Base-by-base conservation (phyloP, 805 yeast genomes). In the Metschnikowia vanudenii region DNA sequence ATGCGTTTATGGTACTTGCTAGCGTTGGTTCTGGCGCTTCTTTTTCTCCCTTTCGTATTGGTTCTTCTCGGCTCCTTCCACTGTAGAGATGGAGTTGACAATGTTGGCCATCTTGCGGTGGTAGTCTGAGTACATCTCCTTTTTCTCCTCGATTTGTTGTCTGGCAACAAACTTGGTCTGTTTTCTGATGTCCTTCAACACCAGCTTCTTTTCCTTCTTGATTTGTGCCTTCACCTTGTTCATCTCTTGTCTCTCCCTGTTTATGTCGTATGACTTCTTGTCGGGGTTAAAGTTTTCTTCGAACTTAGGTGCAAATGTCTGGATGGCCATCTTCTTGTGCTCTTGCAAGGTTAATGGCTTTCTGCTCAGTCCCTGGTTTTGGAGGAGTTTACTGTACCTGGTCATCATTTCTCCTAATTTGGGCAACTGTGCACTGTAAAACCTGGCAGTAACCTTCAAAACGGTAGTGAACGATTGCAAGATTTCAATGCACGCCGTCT, bases 251-350 rank as follows among this genome's bases (percentile, higher is more conserved):
- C 94, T 78, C 50, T 85, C 82, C 56, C 82, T 76, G 63, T 91
- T 86, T 43, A 85, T 79, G 64, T 92, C 97, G 65, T 89, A 86
- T 8, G 95, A 87, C 71, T 88, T 91, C 80, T 83, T 88, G 62
- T 89, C 97, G 46, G 97, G 96, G 70, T 91, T 92, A 79, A 84
- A 94, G 74, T 90, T 89, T 60, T 89, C 98, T 69, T 92, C 97
- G 64, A 85, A 94, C 68, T 87, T 84, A 54, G 99, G 99, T 31
- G 90, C 85, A 59, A 78, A 79, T 2, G 96, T 79, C 34, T 90
- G 84, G 60, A 94, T 86, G 3, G 96, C 86, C 46, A 94, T 62
- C 19, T 96, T 89, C 60, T 79, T 81, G 71, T 91, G 97, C 7
- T 79, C 70, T 69, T 94, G 99, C 52, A 94, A 75, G 13, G 81